Evolutionary conservation across 768 basidiomycete genomes (phyloP), one percentile per base, ranked within the genome.

Genomic region (Termitomyces eurrhizus): DNA sequence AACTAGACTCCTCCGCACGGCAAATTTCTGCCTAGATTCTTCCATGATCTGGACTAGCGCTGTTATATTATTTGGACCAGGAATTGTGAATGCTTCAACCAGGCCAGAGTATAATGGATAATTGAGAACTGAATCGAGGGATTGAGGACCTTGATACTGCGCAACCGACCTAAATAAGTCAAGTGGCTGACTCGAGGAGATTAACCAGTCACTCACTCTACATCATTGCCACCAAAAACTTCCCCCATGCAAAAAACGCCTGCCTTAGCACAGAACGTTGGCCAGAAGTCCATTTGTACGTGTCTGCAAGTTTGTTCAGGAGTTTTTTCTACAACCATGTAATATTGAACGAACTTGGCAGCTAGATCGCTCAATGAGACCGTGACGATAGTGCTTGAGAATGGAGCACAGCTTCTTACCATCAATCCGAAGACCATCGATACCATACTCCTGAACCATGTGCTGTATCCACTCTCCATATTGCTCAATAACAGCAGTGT

Each of bases 351-450:
- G 37, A 69, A 78, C 78, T 79, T 80, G 45, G 81, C 78, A 57
- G 80, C 78, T 80, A 45, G n/a, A 56, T 54, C 54, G 51, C 52
- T 68, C 66, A 37, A 67, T 76, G 77, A 75, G 74, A 42, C 41
- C 26, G 13, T 56, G 73, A 73, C 58, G 73, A 70, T 73, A 61
- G 37, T 26, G 37, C 7, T 24, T 62, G 21, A 57, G 18, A 33
- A 33, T 51, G 50, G 5, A 50, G 33, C 13, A 24, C 44, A 49
- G 21, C 32, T 48, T 4, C 74, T 58, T 64, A 78, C 78, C 90
- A 69, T 94, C 93, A 69, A 95, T 89, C 52, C 93, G 86, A 60
- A 95, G 82, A n/a, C 92, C 90, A 70, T 95, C 93, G 61, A 95
- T 87, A 33, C 74, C 75, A 70, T 89, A 93, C 62, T 87, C 84